Evolutionary conservation across 2,329 filamentous ascomycete species (phyloP).

Genomic region (Beauveria brongniartii): DNA sequence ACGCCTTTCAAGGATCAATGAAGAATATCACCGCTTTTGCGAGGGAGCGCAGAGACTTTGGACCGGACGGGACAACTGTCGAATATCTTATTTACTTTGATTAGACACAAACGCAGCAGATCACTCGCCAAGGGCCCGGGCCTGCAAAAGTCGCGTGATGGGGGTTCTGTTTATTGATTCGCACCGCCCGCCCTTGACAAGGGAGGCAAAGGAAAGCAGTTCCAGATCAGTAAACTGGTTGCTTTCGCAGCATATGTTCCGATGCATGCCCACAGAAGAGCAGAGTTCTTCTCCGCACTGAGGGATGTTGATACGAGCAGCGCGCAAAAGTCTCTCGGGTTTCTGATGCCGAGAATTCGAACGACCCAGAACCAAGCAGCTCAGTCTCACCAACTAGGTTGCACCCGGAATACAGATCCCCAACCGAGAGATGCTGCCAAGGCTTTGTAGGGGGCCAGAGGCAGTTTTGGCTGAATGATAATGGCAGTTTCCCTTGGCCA

Average conservation of each 20-base stretch:
- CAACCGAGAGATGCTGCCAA: too few relatives aligned
- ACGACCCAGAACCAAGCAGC: not conserved
- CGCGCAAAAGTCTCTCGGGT: too few relatives aligned
- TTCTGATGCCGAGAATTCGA: not conserved
- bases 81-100: too few relatives aligned
- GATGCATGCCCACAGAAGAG: not conserved
- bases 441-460: too few relatives aligned
- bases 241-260: not conserved
- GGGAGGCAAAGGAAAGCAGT: not conserved
- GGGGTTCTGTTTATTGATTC: too few relatives aligned
- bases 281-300: not conserved
- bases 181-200: not conserved
- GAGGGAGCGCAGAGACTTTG: too few relatives aligned
- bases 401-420: not conserved
- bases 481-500: too few relatives aligned
- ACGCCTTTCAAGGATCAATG: too few relatives aligned
- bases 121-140: not conserved
- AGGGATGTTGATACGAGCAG: not conserved
- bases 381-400: not conserved
- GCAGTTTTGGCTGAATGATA: too few relatives aligned
- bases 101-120: not conserved
- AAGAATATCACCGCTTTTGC: too few relatives aligned
- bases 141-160: too few relatives aligned
- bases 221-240: not conserved
- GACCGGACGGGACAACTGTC: too few relatives aligned